Evolutionary conservation across 352 stramenopile genomes (phyloP).

Genomic region (Phytopythium ostracodes): DNA sequence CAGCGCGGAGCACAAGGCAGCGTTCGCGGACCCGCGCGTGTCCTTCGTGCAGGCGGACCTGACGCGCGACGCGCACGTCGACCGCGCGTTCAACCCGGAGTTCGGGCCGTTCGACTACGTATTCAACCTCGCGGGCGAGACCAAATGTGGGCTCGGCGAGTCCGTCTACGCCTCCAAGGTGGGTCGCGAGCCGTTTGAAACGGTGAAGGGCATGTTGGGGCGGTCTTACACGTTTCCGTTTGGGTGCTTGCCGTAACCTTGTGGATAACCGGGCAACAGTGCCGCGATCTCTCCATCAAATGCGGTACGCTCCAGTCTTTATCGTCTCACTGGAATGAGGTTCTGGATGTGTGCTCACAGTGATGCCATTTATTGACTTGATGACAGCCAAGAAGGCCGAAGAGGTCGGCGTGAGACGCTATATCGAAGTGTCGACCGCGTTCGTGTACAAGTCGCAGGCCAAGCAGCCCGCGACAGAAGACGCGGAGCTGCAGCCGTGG

Average conservation of each 20-base stretch:
- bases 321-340: no score
- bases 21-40: slow-evolving; percentile 65
- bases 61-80: slow-evolving; percentile 72
- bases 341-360: no score
- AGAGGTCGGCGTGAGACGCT: slow-evolving; percentile 69
- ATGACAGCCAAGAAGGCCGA: slow-evolving; percentile 60
- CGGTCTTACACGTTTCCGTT: neutral
- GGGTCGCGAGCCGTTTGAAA: neutral
- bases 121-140: slow-evolving; percentile 83
- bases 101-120: slow-evolving; percentile 79
- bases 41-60: slow-evolving; percentile 81
- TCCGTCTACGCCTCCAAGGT: slow-evolving; percentile 79
- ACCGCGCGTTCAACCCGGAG: slow-evolving; percentile 70
- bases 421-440: slow-evolving; percentile 83
- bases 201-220: neutral
- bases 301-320: slow-evolving; percentile 39
- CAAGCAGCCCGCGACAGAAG: slow-evolving; percentile 60
- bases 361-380: no score
- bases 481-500: slow-evolving; percentile 67
- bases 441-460: slow-evolving; percentile 87
- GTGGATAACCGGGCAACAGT: no score
- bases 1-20: slow-evolving; percentile 54
- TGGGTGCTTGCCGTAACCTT: neutral
- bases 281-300: slow-evolving; percentile 78
- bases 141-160: slow-evolving; percentile 74